Conservation (phyloP, 192 early-diverging fungal species). For the Coemansia sp. region DNA sequence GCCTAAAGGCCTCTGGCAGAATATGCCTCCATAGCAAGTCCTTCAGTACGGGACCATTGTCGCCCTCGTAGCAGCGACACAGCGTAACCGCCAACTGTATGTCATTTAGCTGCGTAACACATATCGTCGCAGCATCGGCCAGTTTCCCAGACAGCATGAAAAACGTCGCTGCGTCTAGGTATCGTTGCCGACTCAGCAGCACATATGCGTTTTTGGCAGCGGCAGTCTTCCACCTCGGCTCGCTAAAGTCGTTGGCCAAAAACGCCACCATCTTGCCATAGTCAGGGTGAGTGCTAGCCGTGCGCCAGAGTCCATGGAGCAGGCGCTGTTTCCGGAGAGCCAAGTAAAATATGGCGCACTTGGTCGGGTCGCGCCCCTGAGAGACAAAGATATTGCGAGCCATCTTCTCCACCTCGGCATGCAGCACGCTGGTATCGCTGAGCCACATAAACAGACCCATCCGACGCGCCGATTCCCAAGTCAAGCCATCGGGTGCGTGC, state of each 20-base stretch:
- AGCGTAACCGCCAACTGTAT: conserved; percentile 89
- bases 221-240: conserved; percentile 87
- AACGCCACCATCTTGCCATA: conserved; percentile 88
- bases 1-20: conserved; percentile 39
- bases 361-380: conserved; percentile 79
- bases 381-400: conserved; percentile 84
- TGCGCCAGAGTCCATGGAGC: conserved; percentile 86
- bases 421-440: conserved; percentile 67
- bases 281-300: conserved; percentile 79
- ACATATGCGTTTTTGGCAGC: conserved; percentile 99
- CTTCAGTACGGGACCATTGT: conserved; percentile 50
- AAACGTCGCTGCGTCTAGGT: conserved; percentile 91
- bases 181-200: conserved; percentile 92
- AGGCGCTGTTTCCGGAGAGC: conserved; percentile 89
- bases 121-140: conserved; percentile 91
- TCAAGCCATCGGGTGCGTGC: conserved; percentile 61
- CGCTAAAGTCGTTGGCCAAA: conserved; percentile 87
- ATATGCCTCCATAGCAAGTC: conserved; percentile 41
- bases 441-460: conserved; percentile 90
- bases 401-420: conserved; percentile 76
- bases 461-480: conserved; percentile 79
- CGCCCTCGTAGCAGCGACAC: conserved; percentile 88
- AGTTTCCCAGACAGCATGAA: conserved; percentile 87
- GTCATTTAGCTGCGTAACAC: conserved; percentile 88
- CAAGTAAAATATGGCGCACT: conserved; percentile 86